A percentile compares a stretch with the other conserved stretches of the same genome.
These are phyloP conservation scores for Talaromyces nanjingensis DNA, from an alignment of 495 filamentous ascomycete genomes.

Conservation along the genomic window DNA sequence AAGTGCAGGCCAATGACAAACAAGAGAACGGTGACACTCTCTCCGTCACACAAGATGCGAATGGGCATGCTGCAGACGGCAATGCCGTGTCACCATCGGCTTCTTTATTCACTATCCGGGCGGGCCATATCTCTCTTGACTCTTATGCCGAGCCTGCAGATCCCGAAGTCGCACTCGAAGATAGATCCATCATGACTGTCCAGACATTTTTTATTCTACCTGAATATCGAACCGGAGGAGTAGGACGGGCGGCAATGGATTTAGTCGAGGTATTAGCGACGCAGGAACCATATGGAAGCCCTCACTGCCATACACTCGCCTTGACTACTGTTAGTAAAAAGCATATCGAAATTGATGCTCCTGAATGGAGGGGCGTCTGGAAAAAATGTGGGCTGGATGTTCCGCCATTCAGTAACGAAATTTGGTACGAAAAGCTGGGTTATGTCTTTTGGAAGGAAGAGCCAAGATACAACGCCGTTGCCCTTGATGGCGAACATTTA, in stretches of 20 bases:
- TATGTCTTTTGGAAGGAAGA: constrained; percentile 26
- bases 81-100: background rate
- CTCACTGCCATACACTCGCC: constrained; percentile 16
- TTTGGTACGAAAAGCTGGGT: constrained; percentile 26
- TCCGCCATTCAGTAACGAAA: constrained; percentile 19
- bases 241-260: constrained; percentile 25
- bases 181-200: constrained; percentile 21
- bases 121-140: constrained; percentile 26
- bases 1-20: background rate
- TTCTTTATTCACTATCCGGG: constrained; percentile 9
- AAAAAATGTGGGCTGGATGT: constrained; percentile 6
- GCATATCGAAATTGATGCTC: constrained; percentile 19
- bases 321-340: constrained; percentile 21
- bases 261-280: constrained; percentile 20
- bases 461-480: constrained; percentile 13
- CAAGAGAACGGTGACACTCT: background rate
- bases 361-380: constrained; percentile 15
- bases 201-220: constrained; percentile 21
- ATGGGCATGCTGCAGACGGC: background rate
- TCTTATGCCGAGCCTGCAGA: constrained; percentile 13
- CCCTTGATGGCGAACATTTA: constrained; percentile 13
- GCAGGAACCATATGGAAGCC: constrained; percentile 19
- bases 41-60: background rate
- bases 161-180: constrained; percentile 13
- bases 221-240: constrained; percentile 17